Percentiles rank a stretch among this genome's conserved stretches.
phyloP scores from a whole-genome alignment of 2,329 filamentous ascomycete genomes.

The Fusarium acutatum region DNA sequence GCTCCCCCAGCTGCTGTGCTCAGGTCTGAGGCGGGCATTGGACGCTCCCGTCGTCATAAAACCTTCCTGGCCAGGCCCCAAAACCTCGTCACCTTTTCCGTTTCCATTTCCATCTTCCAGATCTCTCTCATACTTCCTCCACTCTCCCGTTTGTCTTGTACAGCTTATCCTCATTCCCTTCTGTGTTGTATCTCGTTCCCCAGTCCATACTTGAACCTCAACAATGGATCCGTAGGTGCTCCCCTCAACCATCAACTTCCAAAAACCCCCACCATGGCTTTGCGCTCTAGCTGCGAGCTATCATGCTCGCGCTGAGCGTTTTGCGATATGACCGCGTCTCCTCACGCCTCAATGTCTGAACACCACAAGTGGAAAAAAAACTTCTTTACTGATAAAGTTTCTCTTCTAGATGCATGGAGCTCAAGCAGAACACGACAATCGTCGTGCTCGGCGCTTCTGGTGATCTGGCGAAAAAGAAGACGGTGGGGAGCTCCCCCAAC shows the following conservation, averaged over 20 bases:
- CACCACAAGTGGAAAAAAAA: slow-evolving; percentile 5
- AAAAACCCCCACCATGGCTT: slow-evolving; percentile 37
- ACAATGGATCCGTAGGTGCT: slow-evolving; percentile 41
- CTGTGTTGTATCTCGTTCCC: slow-evolving; percentile 5
- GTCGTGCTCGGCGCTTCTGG: slow-evolving; percentile 96
- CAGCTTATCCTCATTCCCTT: not conserved
- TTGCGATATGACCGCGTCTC: slow-evolving; percentile 23
- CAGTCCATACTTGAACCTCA: slow-evolving; percentile 28
- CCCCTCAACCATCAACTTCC: slow-evolving; percentile 23
- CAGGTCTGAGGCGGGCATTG: slow-evolving; percentile 19
- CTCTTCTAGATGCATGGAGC: slow-evolving; percentile 73
- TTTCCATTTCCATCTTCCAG: slow-evolving; percentile 23
- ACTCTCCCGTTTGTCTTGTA: slow-evolving; percentile 11
- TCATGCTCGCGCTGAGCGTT: slow-evolving; percentile 27
- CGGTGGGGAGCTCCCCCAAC: slow-evolving; percentile 63
- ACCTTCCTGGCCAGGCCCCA: slow-evolving; percentile 34
- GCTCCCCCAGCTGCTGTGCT: slow-evolving; percentile 31
- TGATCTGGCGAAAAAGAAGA: slow-evolving; percentile 99
- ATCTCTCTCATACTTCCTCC: slow-evolving; percentile 20
- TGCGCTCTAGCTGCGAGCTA: slow-evolving; percentile 23
- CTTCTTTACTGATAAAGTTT: slow-evolving; percentile 17
- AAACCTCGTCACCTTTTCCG: slow-evolving; percentile 36
- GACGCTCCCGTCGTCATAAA: slow-evolving; percentile 43
- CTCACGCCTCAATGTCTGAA: not conserved
- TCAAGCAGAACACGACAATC: slow-evolving; percentile 98